Conservation (phyloP, 495 filamentous ascomycete species). For the Trichoderma orchidacearum region DNA sequence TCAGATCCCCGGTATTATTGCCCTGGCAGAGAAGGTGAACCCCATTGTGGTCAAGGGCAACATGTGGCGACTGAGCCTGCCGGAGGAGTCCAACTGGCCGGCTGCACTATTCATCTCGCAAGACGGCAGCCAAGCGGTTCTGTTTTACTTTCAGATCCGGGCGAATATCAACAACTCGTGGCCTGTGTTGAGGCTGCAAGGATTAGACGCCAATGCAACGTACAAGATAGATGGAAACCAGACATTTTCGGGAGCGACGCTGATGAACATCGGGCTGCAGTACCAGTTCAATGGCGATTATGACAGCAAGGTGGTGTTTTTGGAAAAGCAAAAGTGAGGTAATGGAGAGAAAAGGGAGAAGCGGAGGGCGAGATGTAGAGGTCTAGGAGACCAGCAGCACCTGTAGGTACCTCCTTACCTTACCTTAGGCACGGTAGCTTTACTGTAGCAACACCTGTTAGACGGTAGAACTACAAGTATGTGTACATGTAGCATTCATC, state of each 20-base stretch:
- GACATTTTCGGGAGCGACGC: conserved; percentile 27
- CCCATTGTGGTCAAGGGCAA: conserved; percentile 35
- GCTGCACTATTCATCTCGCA: conserved; percentile 36
- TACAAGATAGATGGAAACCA: conserved; percentile 26
- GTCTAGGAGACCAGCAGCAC: too few species aligned
- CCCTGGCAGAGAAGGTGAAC: conserved; percentile 33
- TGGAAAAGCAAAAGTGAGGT: conserved; percentile 16
- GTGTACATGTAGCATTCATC: too few species aligned
- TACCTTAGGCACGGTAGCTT: too few species aligned
- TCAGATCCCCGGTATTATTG: conserved; percentile 30
- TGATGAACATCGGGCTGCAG: conserved; percentile 37
- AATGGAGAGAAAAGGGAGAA: too few species aligned
- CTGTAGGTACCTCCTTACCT: too few species aligned
- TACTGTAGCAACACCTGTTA: too few species aligned
- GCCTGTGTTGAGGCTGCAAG: conserved; percentile 29
- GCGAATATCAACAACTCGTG: conserved; percentile 27
- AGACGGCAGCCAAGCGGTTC: conserved; percentile 23
- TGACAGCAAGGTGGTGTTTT: conserved; percentile 26
- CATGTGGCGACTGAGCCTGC: conserved; percentile 35
- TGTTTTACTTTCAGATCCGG: conserved; percentile 37
- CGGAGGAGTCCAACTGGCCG: conserved; percentile 41
- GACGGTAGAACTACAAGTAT: too few species aligned
- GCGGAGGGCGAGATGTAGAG: too few species aligned
- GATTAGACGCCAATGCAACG: conserved; percentile 26
- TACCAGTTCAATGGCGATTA: conserved; percentile 24